Evolutionary conservation across 1,139 yeast species (phyloP), one percentile per base, ranked within the genome.

Genomic region (Sugiyamaella neomexicana): DNA sequence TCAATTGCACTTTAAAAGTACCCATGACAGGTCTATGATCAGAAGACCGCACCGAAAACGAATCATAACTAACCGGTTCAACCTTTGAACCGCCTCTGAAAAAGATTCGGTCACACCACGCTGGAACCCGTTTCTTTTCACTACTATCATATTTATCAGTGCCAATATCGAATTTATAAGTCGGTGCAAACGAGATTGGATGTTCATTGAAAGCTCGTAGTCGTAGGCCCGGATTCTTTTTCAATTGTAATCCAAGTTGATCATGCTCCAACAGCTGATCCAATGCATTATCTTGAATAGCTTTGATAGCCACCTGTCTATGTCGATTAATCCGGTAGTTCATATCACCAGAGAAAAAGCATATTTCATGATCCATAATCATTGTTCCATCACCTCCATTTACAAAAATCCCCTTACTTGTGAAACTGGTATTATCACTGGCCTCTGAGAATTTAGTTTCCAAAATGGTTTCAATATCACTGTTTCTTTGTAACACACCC

Each of bases 1-100:
- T 82, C 41, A 86, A 86, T 46, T 72, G 76, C n/a, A 87, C 79
- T 41, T 75, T 70, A 65, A 85, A 89, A 0, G 88, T 80, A 2
- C 95, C 90, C 67, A 80, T 85, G 2, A 93, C 97, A 0, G 99
- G 98, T 58, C 89, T 85, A 68, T 93, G 99, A 65, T 93, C 99
- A 57, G 97, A 89, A 40, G 83, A 75, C 40, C 72, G 70, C n/a
- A 89, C 72, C 13, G 74, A 75, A 16, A 59, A 42, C 31, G 68
- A 56, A 44, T 63, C 46, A 53, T 71, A 71, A 8, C 55, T 54
- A 34, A 68, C 27, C 16, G 66, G 60, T 4, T 50, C 23, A 39
- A 69, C 55, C 20, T 61, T 55, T 50, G 59, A 68, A n/a, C 74
- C 73, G 38, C 87, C 85, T 44, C 80, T 76, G 66, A 78, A 87